Evolutionary conservation across 345 rosid genomes (phyloP).

Genomic region (Raphanus sativus): DNA sequence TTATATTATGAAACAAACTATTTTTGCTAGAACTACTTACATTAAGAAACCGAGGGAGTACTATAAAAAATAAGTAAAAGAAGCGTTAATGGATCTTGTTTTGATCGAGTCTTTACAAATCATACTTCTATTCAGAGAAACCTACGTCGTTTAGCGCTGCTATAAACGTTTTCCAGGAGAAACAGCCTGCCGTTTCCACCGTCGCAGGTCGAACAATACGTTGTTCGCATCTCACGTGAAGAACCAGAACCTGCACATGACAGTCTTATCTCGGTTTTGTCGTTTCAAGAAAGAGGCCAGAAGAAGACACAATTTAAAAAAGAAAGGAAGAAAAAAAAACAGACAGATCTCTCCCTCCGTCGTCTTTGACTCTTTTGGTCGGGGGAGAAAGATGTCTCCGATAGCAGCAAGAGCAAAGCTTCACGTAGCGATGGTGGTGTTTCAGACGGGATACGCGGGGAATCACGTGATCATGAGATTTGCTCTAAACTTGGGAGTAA

Average conservation of each 20-base stretch:
- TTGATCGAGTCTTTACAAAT: neutral
- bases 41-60: no score
- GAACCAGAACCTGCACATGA: constrained; percentile 12
- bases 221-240: constrained; percentile 18
- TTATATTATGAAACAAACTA: no score
- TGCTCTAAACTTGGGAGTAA: constrained; percentile 68
- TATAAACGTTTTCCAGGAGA: neutral
- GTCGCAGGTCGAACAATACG: neutral
- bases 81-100: neutral
- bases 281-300: constrained; percentile 14
- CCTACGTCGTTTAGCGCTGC: neutral
- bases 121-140: neutral
- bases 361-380: constrained; percentile 10
- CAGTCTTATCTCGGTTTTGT: constrained; percentile 30
- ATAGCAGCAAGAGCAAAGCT: constrained; percentile 52
- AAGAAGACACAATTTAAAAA: neutral
- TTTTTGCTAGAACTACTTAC: no score
- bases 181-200: neutral
- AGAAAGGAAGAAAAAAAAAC: neutral
- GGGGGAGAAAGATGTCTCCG: constrained; percentile 20
- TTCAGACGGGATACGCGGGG: constrained; percentile 66
- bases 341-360: constrained; percentile 13
- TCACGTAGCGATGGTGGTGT: constrained; percentile 62
- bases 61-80: no score
- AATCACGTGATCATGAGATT: constrained; percentile 61